Evolutionary conservation across 2,329 filamentous ascomycete genomes (phyloP).

Genomic region (Passalora sequoiae): DNA sequence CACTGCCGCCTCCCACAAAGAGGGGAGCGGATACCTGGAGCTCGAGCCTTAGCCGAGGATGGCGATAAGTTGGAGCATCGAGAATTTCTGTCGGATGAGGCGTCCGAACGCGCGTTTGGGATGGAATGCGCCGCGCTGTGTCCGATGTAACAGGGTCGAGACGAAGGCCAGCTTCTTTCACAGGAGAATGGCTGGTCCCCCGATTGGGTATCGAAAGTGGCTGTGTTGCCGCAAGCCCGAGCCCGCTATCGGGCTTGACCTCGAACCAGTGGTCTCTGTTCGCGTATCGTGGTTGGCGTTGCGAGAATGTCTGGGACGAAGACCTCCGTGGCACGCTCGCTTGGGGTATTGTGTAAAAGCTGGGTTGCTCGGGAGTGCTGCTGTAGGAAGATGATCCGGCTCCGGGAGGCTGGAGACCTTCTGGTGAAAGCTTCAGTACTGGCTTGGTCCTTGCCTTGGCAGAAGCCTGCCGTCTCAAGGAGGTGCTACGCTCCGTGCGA

Average conservation of each 20-base stretch:
- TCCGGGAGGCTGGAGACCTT: slow-evolving; percentile 7
- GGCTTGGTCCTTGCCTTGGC: slow-evolving; percentile 12
- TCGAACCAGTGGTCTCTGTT: background rate
- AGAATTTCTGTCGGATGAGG: slow-evolving; percentile 46
- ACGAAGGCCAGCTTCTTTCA: slow-evolving; percentile 40
- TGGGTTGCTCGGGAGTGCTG: slow-evolving; percentile 37
- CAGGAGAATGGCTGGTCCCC: slow-evolving; percentile 46
- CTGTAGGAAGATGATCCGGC: slow-evolving; percentile 31
- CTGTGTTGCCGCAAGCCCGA: too few species aligned
- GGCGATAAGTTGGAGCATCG: slow-evolving; percentile 45
- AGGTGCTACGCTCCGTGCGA: slow-evolving; percentile 23
- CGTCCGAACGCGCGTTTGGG: slow-evolving; percentile 46
- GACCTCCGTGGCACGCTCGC: slow-evolving; percentile 44
- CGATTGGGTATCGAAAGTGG: slow-evolving; percentile 40
- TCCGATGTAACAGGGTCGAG: slow-evolving; percentile 43
- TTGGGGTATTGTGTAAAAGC: slow-evolving; percentile 43
- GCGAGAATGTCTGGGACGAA: slow-evolving; percentile 35
- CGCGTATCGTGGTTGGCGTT: slow-evolving; percentile 3
- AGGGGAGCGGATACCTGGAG: slow-evolving; percentile 48
- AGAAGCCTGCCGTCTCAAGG: slow-evolving; percentile 21
- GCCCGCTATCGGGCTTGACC: background rate
- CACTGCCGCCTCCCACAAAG: slow-evolving; percentile 52
- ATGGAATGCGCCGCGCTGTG: slow-evolving; percentile 40
- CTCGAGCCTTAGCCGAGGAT: slow-evolving; percentile 47
- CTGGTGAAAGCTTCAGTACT: background rate